Percentiles rank a stretch among this genome's conserved stretches.
phyloP scores from a whole-genome alignment of 2,329 filamentous ascomycete genomes.

The Diaporthe velutina region DNA sequence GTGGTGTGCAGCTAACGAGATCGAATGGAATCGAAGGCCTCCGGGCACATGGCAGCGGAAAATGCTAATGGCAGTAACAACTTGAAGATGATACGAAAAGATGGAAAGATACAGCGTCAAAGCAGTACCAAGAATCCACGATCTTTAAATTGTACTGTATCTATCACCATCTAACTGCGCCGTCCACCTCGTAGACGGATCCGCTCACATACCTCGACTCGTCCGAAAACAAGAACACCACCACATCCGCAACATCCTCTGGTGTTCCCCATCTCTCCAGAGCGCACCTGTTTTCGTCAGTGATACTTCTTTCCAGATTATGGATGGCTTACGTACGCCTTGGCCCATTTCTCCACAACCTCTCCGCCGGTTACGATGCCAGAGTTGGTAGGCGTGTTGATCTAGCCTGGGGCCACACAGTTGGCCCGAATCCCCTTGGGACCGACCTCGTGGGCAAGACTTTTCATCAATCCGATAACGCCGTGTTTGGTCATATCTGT shows the following conservation, averaged over 20 bases:
- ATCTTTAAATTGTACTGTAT: background rate
- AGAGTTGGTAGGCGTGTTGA: constrained; percentile 50
- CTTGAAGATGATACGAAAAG: accelerated
- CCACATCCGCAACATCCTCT: constrained; percentile 50
- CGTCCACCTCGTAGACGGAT: constrained; percentile 61
- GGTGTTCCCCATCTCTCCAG: constrained; percentile 46
- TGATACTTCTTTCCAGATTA: constrained; percentile 42
- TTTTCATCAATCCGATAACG: constrained; percentile 56
- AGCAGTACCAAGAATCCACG: too few species aligned
- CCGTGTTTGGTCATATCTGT: constrained; percentile 54
- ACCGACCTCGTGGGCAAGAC: constrained; percentile 56
- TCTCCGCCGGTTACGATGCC: constrained; percentile 62
- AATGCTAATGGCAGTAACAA: background rate
- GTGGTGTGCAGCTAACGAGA: too few species aligned
- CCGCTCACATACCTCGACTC: constrained; percentile 68
- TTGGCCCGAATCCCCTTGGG: constrained; percentile 53
- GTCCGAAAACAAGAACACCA: constrained; percentile 64
- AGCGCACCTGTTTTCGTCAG: constrained; percentile 22
- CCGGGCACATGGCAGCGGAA: background rate
- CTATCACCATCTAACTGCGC: constrained; percentile 41
- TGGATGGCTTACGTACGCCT: constrained; percentile 45
- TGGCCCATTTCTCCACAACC: background rate
- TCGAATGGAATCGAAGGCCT: background rate
- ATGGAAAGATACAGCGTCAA: too few species aligned
- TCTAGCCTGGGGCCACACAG: constrained; percentile 47